Conservation (phyloP, 2,329 filamentous ascomycete genomes). For the Elsinoe ampelina region DNA sequence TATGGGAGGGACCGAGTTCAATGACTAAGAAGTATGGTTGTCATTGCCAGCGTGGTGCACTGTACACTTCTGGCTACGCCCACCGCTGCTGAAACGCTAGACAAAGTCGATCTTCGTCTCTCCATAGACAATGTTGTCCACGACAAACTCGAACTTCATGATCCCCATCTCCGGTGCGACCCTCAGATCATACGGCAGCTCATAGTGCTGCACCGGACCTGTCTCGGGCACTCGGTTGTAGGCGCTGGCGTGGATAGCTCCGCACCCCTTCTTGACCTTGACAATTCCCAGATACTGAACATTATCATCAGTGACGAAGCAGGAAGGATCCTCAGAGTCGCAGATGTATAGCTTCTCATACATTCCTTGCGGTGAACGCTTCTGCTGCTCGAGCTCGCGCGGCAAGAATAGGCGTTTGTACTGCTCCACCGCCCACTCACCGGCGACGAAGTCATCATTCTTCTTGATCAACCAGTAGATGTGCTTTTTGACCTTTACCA, state of each 20-base stretch:
- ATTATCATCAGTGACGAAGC: not conserved
- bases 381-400: not conserved
- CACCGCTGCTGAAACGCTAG: no score
- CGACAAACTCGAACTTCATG: constrained; percentile 66
- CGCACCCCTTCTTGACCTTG: not conserved
- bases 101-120: not conserved
- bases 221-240: not conserved
- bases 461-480: constrained; percentile 71
- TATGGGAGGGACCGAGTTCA: no score
- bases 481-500: constrained; percentile 73
- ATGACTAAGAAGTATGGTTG: no score
- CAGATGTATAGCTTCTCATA: not conserved
- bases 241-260: not conserved
- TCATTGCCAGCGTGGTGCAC: no score
- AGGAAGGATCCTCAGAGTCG: not conserved
- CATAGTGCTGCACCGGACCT: constrained; percentile 65
- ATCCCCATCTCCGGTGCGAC: constrained; percentile 75
- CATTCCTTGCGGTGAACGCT: not conserved
- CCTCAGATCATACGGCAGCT: constrained; percentile 71
- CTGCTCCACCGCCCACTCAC: not conserved
- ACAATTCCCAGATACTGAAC: not conserved
- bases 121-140: constrained; percentile 51
- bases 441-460: not conserved
- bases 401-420: not conserved
- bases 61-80: no score